These are phyloP conservation scores for Theileria equi DNA, from an alignment of 169 alveolate genomes.

Conservation along the genomic window DNA sequence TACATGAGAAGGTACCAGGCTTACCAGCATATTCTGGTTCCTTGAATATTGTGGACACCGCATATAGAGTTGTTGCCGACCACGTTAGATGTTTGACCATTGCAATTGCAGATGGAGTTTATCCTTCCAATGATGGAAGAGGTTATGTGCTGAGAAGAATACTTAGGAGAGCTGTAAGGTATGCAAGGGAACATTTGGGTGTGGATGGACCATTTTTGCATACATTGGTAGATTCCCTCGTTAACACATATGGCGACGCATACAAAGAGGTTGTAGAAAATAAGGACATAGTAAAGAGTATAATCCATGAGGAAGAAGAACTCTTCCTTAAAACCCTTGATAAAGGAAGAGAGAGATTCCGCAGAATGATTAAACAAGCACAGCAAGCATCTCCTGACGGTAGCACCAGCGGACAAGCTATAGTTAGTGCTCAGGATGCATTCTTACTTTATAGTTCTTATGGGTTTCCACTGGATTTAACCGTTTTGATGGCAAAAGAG, in stretches of 20 bases:
- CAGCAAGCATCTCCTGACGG: conserved; percentile 8
- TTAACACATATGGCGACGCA: conserved; percentile 78
- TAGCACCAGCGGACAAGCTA: conserved; percentile 33
- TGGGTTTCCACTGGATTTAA: conserved; percentile 91
- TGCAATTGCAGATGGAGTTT: conserved; percentile 90
- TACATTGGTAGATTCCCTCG: conserved; percentile 81
- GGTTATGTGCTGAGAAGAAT: conserved; percentile 90
- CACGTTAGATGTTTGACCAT: conserved; percentile 89
- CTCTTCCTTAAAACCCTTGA: conserved; percentile 83
- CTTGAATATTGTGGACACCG: conserved; percentile 85
- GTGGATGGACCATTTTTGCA: conserved; percentile 81
- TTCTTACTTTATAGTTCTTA: conserved; percentile 86
- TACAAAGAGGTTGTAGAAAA: conserved; percentile 78
- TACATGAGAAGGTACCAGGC: conserved; percentile 70
- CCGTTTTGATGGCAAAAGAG: conserved; percentile 90
- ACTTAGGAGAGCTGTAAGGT: conserved; percentile 87
- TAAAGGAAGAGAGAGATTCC: conserved; percentile 80
- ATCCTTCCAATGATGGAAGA: conserved; percentile 90
- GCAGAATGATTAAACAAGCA: conserved; percentile 53
- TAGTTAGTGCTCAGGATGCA: conserved; percentile 79
- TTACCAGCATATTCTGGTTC: conserved; percentile 81
- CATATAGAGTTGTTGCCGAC: conserved; percentile 92
- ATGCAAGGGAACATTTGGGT: conserved; percentile 78
- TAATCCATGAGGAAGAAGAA: conserved; percentile 82
- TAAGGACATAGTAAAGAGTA: conserved; percentile 74